phyloP scores from a whole-genome alignment of 352 stramenopile species.

The Pythium dissimile region DNA sequence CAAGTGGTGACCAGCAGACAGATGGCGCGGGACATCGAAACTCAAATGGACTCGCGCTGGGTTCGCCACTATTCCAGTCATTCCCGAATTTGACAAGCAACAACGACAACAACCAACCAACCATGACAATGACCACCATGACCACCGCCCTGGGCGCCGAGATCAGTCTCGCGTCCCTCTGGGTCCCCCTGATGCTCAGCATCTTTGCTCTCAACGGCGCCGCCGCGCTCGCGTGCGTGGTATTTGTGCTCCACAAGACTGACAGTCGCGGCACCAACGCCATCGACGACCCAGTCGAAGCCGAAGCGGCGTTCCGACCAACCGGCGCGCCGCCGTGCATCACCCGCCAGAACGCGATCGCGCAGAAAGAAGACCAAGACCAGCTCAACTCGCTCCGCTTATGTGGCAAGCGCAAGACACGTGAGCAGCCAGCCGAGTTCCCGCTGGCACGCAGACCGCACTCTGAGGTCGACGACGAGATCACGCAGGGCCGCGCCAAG shows the following conservation, averaged over 20 bases:
- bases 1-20: too few species aligned
- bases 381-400: not conserved
- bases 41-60: conserved; percentile 7
- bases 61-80: conserved; percentile 7
- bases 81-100: conserved; percentile 29
- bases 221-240: conserved; percentile 23
- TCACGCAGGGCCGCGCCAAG: conserved; percentile 22
- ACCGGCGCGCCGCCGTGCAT: not conserved
- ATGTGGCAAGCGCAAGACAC: conserved; percentile 31
- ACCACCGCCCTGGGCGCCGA: conserved; percentile 7
- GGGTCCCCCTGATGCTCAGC: conserved; percentile 28
- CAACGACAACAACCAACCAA: conserved; percentile 14
- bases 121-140: conserved; percentile 14
- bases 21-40: conserved; percentile 1
- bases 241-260: conserved; percentile 23
- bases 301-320: not conserved
- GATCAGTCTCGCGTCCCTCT: conserved; percentile 15
- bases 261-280: not conserved
- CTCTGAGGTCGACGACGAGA: conserved; percentile 1
- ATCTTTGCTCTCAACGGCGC: conserved; percentile 25
- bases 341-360: conserved; percentile 10
- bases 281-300: too few species aligned
- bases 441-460: conserved; percentile 5
- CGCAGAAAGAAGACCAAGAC: conserved; percentile 3
- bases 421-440: conserved; percentile 20